These are phyloP conservation scores for Apophysomyces ossiformis DNA, from an alignment of 371 early-diverging fungal species.

Conservation along the genomic window DNA sequence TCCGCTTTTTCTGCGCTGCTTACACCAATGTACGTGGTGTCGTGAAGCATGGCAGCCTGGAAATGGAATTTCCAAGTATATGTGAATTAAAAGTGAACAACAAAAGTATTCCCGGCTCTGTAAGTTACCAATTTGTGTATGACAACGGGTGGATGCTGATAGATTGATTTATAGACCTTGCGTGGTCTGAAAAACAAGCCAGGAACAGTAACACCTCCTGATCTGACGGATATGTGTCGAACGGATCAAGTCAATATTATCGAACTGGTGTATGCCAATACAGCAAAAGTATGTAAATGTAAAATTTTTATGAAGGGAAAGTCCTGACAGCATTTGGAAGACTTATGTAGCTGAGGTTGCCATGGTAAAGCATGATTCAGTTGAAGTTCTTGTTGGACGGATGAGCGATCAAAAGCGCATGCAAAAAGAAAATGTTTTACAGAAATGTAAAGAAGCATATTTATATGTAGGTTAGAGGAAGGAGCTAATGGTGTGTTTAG, in stretches of 20 bases:
- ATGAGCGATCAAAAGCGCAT: constrained; percentile 44
- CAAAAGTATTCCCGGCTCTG: constrained; percentile 41
- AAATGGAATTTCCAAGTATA: constrained; percentile 23
- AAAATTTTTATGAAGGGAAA: not conserved
- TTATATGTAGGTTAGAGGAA: not conserved
- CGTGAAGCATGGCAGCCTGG: not conserved
- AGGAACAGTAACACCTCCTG: constrained; percentile 66
- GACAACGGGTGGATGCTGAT: not conserved
- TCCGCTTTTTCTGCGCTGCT: constrained; percentile 15
- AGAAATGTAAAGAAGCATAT: constrained; percentile 46
- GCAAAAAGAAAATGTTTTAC: constrained; percentile 51
- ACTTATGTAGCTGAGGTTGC: constrained; percentile 49
- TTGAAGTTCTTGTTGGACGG: constrained; percentile 44
- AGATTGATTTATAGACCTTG: constrained; percentile 38
- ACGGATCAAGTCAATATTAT: constrained; percentile 44
- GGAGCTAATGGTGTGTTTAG: constrained; percentile 8
- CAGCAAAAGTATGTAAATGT: constrained; percentile 40
- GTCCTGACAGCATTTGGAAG: constrained; percentile 17
- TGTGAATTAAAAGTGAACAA: constrained; percentile 49
- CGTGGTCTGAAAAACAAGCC: constrained; percentile 65
- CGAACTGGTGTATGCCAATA: constrained; percentile 64
- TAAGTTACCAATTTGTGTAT: constrained; percentile 29
- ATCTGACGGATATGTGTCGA: constrained; percentile 53
- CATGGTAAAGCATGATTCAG: constrained; percentile 49
- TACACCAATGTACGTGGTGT: not conserved